Percentiles rank a stretch among this genome's conserved stretches.
Conservation (phyloP, 805 yeast species). For the Metschnikowia picachoensis region DNA sequence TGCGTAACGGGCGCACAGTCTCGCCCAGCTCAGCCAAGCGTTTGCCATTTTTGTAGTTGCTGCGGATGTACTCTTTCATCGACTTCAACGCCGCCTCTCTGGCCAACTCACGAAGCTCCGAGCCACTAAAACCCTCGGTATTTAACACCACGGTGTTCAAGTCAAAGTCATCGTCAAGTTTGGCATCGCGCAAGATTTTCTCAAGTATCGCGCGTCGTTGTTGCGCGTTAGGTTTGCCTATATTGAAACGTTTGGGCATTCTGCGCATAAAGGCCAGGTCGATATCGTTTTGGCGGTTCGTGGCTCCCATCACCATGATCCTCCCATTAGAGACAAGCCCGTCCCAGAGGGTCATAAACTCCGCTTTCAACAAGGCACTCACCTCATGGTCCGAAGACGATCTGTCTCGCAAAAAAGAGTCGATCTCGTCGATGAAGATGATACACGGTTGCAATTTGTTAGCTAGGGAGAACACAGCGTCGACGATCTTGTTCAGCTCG, state of each 20-base stretch:
- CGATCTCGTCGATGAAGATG: constrained; percentile 93
- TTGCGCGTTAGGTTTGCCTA: constrained; percentile 61
- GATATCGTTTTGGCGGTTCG: constrained; percentile 87
- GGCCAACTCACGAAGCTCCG: constrained; percentile 86
- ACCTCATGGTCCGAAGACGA: constrained; percentile 86
- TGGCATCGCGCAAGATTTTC: constrained; percentile 65
- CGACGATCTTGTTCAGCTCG: constrained; percentile 88
- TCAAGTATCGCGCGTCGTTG: constrained; percentile 69
- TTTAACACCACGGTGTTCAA: constrained; percentile 52
- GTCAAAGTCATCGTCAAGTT: constrained; percentile 58
- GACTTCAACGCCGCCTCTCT: constrained; percentile 91
- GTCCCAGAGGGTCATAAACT: constrained; percentile 97
- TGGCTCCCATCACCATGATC: constrained; percentile 87
- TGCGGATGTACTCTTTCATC: constrained; percentile 76
- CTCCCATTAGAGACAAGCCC: constrained; percentile 78
- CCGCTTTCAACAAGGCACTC: constrained; percentile 92
- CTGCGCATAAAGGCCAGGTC: constrained; percentile 91
- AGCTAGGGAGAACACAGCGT: constrained; percentile 88
- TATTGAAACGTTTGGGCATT: constrained; percentile 84
- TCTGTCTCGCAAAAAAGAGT: constrained; percentile 86
- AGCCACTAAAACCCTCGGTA: constrained; percentile 77
- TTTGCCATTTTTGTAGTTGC: constrained; percentile 44
- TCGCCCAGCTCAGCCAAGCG: constrained; percentile 24
- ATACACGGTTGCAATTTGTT: constrained; percentile 90
- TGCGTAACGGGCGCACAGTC: constrained; percentile 57